Conservation (phyloP, 75 land plant species). For the Larix kaempferi region DNA sequence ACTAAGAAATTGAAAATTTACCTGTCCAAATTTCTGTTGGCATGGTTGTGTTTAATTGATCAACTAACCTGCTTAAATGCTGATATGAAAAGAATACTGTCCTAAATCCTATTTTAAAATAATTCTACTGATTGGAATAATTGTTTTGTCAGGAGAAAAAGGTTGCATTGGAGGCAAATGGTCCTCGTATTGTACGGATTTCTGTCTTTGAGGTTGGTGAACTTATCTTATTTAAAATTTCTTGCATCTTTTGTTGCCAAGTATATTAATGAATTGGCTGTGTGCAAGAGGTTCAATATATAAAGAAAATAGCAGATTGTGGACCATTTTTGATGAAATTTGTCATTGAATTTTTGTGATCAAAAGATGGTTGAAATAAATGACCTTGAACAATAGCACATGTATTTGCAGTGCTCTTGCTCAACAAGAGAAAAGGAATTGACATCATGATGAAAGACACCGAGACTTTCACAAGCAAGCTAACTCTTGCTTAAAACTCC, state of each 20-base stretch:
- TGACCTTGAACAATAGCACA: too few relatives aligned
- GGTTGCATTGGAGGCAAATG: constrained; percentile 76
- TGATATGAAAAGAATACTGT: too few relatives aligned
- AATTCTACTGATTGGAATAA: too few relatives aligned
- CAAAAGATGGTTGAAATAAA: not conserved
- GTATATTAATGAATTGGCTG: not conserved
- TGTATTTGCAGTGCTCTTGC: not conserved
- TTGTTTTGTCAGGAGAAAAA: constrained; percentile 62
- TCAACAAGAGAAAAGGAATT: not conserved
- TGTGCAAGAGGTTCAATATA: not conserved
- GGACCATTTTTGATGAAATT: too few relatives aligned
- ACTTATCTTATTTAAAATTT: not conserved
- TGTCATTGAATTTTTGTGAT: too few relatives aligned
- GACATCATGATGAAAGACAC: not conserved
- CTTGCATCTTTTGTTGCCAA: not conserved
- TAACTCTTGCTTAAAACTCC: not conserved
- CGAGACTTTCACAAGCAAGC: not conserved
- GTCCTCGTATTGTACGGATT: constrained; percentile 78
- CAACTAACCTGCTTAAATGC: too few relatives aligned
- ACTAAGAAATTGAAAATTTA: too few relatives aligned
- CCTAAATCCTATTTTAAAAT: too few relatives aligned
- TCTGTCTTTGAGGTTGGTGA: constrained; percentile 83
- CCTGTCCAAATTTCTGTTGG: too few relatives aligned
- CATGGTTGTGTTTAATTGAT: too few relatives aligned
- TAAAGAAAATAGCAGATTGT: too few relatives aligned